A percentile compares a stretch with the other conserved stretches of the same genome.
phyloP scores from a whole-genome alignment of 148 eudicot species.

The Camellia sinensis region DNA sequence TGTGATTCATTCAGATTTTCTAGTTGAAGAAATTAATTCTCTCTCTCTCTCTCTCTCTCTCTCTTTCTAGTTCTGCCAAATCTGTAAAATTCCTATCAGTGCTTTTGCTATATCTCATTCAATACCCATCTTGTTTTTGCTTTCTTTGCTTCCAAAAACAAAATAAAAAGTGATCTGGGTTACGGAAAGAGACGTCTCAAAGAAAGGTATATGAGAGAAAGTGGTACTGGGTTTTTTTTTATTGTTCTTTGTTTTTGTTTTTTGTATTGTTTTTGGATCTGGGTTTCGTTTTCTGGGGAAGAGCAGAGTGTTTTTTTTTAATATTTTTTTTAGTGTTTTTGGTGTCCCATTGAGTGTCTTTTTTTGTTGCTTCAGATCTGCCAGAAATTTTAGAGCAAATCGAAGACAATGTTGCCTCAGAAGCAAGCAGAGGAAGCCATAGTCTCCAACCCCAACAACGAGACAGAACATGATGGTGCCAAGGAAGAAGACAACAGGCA shows the following conservation, averaged over 20 bases:
- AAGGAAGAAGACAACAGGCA: constrained; percentile 19
- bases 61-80: neutral
- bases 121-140: neutral
- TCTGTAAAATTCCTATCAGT: neutral
- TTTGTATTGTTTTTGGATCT: constrained; percentile 19
- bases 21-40: constrained; percentile 8
- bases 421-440: constrained; percentile 57
- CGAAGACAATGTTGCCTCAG: constrained; percentile 38
- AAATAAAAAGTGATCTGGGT: constrained; percentile 12
- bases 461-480: constrained; percentile 29
- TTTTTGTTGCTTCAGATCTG: constrained; percentile 30
- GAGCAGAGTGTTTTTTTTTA: constrained; percentile 5
- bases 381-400: neutral
- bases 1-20: neutral
- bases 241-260: neutral
- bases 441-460: constrained; percentile 33
- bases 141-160: neutral
- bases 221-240: neutral
- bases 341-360: constrained; percentile 15
- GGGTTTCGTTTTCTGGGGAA: constrained; percentile 26
- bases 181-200: constrained; percentile 30
- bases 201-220: constrained; percentile 25
- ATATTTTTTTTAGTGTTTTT: too few relatives aligned
- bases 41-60: neutral
- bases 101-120: too few relatives aligned